Base-by-base conservation (phyloP, 768 basidiomycete genomes). In the Leucocoprinus leucothites region DNA sequence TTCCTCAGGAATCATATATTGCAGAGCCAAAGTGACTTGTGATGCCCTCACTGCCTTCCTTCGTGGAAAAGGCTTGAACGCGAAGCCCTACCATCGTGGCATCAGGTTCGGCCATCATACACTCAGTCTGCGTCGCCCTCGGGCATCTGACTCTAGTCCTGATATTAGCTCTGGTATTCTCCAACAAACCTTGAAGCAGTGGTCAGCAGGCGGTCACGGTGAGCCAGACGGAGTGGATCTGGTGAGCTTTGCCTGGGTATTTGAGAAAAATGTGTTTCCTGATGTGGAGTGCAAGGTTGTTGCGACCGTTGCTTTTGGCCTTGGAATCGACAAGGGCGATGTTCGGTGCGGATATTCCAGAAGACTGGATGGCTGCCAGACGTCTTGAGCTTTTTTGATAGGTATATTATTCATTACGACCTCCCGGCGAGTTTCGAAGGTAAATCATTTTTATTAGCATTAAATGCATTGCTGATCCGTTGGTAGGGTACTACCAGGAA, bases 371-470 rank as follows among this genome's bases (percentile, higher is more conserved):
- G 2, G 43, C 35, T 40, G 42, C 22, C 9, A 16, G 24, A 40
- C 38, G 9, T 56, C 26, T 19, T 26, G 11, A 18, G 46, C 9
- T 24, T 11, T 54, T 40, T 19, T 13, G 61, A 38, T 44, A 76
- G 89, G 35, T 92, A 90, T 61, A 81, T 91, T 41, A 83, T 93
- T 40, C 91, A 93, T 63, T 91, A 82, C 58, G 90, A 92, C 66
- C 67, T 92, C 16, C 89, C 90, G 0, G 90, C 88, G 64, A 91
- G 89, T 53, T 82, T 92, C 55, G 91, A 93, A 79, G 89, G 89
- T 85, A 35, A 58, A 68, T 1, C 4, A 13, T 38, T n/a, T 38
- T 28, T 21, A 9, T 57, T 26, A 34, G 8, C 43, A 22, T 34
- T 25, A 19, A 57, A 21, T 24, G 53, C 9, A 35, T 57, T 28